Base-by-base conservation (phyloP, 192 early-diverging fungal genomes). In the Coemansia sp. region DNA sequence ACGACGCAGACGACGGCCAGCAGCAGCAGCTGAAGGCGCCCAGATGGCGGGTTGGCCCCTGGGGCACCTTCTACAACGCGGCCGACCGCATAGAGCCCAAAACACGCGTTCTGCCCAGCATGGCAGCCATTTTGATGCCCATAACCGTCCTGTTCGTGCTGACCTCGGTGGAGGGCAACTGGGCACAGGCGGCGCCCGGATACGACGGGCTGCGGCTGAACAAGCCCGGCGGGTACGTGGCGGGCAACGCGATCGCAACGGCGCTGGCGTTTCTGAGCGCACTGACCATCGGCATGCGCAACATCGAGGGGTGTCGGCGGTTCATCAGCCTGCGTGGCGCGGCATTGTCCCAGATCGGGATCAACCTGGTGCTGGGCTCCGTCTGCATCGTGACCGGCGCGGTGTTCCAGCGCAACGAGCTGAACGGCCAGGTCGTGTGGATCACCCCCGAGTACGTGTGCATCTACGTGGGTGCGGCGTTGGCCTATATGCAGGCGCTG, bases 391-490 rank as follows among this genome's bases (percentile, higher is more conserved):
- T 62, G 14, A 43, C 67, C 14, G 76, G 65, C 16, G 70, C 57
- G 2, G 46, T 72, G 40, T 79, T 71, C 36, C 68, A 79, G 62
- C 59, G 70, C 65, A 69, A 72, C 66, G 31, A 42, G 11, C 51
- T 68, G 60, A 72, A 61, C 51, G 45, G 51, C 39, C 39, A 37
- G 23, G 5, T 28, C 40, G 76, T 65, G 23, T 77, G 67, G 63
- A 66, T 77, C 38, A 65, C 69, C 3, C 76, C 76, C 38, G 76
- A 79, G 53, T 72, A 72, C 45, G 53, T 54, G 38, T 79, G 76
- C 32, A 61, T 79, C 41, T 79, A 64, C 31, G 62, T 68, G 14
- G 76, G 76, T 39, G 68, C 41, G 8, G 41, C 36, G n/a, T 39
- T 79, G 43, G 76, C 76, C 0, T 60, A 57, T 34, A 32, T 79